These are phyloP conservation scores for Rhodofomes roseus DNA, from an alignment of 1,284 basidiomycete species.

Conservation along the genomic window DNA sequence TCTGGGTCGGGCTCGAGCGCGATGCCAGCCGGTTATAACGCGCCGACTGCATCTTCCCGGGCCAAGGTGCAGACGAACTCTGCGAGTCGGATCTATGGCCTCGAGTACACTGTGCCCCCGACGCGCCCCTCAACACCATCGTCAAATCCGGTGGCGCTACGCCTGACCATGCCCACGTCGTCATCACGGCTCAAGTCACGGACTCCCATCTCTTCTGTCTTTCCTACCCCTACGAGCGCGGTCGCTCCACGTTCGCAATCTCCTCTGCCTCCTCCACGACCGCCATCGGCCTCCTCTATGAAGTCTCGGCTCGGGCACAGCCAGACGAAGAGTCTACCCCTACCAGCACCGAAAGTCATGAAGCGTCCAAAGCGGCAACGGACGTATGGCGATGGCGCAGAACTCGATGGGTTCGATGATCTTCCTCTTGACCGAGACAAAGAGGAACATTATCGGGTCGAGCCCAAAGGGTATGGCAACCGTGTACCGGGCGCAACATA, in stretches of 20 bases:
- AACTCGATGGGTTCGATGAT: slow-evolving; percentile 90
- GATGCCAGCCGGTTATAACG: slow-evolving; percentile 52
- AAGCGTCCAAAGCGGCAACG: slow-evolving; percentile 70
- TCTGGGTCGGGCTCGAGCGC: slow-evolving; percentile 39
- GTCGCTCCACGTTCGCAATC: slow-evolving; percentile 45
- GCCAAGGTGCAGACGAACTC: slow-evolving; percentile 63
- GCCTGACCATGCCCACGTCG: slow-evolving; percentile 82
- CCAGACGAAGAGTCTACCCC: slow-evolving; percentile 31
- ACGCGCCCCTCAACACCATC: slow-evolving; percentile 75
- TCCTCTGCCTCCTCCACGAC: slow-evolving; percentile 53
- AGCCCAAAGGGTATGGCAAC: slow-evolving; percentile 62
- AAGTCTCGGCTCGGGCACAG: slow-evolving; percentile 21
- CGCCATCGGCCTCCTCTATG: slow-evolving; percentile 41
- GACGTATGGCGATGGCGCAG: slow-evolving; percentile 88
- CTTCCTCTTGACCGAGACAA: slow-evolving; percentile 82
- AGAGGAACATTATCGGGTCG: slow-evolving; percentile 66
- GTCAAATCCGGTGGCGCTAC: slow-evolving; percentile 65
- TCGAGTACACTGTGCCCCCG: slow-evolving; percentile 69
- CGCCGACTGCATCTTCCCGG: slow-evolving; percentile 73
- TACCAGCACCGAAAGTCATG: slow-evolving; percentile 60
- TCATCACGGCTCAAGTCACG: slow-evolving; percentile 67
- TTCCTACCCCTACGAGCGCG: slow-evolving; percentile 43
- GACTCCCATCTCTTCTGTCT: slow-evolving; percentile 69
- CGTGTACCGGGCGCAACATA: slow-evolving; percentile 55
- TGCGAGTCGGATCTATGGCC: slow-evolving; percentile 50